A percentile compares a stretch with the other conserved stretches of the same genome.
These are phyloP conservation scores for Curvularia sp. DNA, from an alignment of 2,329 filamentous ascomycete species.

Conservation along the genomic window DNA sequence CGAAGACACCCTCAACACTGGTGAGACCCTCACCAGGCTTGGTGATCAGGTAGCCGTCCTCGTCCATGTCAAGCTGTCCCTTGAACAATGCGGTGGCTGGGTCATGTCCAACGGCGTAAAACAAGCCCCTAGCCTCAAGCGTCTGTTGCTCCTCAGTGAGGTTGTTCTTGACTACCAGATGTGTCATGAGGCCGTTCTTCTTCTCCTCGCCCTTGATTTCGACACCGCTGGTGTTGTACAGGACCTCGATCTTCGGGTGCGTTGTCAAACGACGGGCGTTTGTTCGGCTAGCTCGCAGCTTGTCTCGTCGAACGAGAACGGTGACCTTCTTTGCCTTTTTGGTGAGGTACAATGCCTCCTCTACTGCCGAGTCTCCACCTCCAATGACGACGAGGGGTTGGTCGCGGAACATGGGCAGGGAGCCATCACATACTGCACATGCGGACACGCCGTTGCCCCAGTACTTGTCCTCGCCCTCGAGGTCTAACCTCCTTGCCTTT, in stretches of 20 bases:
- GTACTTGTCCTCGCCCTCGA: constrained; percentile 90
- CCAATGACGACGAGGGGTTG: constrained; percentile 96
- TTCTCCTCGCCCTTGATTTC: constrained; percentile 87
- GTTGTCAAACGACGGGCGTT: constrained; percentile 86
- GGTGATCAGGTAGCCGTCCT: constrained; percentile 90
- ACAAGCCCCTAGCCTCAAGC: constrained; percentile 89
- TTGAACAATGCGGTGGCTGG: constrained; percentile 91
- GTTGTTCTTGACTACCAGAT: constrained; percentile 82
- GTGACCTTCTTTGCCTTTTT: constrained; percentile 97
- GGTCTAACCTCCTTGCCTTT: constrained; percentile 81
- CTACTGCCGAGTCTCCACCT: constrained; percentile 93
- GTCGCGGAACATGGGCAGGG: constrained; percentile 95
- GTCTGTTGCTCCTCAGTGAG: constrained; percentile 78
- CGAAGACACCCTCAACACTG: constrained; percentile 90
- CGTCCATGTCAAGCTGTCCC: constrained; percentile 85
- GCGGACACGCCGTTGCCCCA: constrained; percentile 98
- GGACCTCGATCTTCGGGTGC: constrained; percentile 89
- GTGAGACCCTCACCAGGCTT: constrained; percentile 88
- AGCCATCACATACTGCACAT: constrained; percentile 96
- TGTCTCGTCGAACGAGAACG: constrained; percentile 87
- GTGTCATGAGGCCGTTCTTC: constrained; percentile 79
- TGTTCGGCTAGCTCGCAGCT: constrained; percentile 85
- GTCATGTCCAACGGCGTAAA: constrained; percentile 97
- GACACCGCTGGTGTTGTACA: constrained; percentile 80
- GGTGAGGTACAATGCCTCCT: constrained; percentile 96